phyloP scores from a whole-genome alignment of 2,329 filamentous ascomycete species.

The Neonectria hederae region DNA sequence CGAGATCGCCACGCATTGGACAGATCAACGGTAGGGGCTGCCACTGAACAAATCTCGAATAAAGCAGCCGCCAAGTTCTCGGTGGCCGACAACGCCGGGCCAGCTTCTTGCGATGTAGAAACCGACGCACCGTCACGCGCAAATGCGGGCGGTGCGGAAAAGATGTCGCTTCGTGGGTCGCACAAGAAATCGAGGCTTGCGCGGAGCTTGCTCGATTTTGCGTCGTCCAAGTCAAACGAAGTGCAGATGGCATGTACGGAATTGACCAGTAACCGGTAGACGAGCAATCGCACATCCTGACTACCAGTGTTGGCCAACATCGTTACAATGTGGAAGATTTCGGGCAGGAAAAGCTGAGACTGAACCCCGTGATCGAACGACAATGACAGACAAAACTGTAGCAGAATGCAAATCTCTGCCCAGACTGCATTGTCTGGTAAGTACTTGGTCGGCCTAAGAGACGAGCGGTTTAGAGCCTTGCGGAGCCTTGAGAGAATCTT shows the following conservation, averaged over 20 bases:
- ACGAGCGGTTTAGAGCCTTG: constrained; percentile 74
- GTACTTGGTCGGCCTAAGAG: constrained; percentile 70
- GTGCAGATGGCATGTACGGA: constrained; percentile 74
- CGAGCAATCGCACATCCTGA: constrained; percentile 64
- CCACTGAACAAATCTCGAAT: constrained; percentile 70
- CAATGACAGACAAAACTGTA: constrained; percentile 72
- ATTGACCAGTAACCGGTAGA: constrained; percentile 72
- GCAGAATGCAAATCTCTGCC: constrained; percentile 73
- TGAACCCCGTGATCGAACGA: constrained; percentile 76
- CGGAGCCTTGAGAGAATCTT: constrained; percentile 72
- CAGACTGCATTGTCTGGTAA: constrained; percentile 74
- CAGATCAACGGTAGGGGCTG: constrained; percentile 71
- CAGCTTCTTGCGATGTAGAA: constrained; percentile 63
- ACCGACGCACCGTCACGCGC: constrained; percentile 64
- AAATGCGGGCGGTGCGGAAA: constrained; percentile 58
- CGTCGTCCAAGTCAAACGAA: constrained; percentile 70
- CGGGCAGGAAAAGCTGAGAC: constrained; percentile 73
- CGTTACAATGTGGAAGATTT: constrained; percentile 76
- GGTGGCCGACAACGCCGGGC: constrained; percentile 62
- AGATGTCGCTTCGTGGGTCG: constrained; percentile 67
- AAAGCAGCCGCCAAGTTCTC: constrained; percentile 70
- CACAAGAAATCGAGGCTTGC: constrained; percentile 66
- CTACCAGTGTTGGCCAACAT: constrained; percentile 75
- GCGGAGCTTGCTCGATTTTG: constrained; percentile 63
- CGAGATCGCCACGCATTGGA: constrained; percentile 75